Evolutionary conservation across 768 basidiomycete species (phyloP), one percentile per base, ranked within the genome.

Genomic region (Kwoniella europaea): DNA sequence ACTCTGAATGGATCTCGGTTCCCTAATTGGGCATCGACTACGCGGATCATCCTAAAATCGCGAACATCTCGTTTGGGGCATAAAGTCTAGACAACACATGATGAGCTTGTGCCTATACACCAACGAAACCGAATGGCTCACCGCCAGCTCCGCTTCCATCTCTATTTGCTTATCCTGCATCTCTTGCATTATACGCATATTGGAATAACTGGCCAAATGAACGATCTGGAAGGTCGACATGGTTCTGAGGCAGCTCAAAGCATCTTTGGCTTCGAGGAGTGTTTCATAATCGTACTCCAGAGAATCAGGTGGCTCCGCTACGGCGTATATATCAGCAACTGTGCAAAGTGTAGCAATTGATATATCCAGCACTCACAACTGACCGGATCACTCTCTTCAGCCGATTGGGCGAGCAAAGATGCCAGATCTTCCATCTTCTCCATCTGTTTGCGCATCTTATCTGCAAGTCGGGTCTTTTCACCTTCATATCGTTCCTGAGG

Each of bases 61-160:
- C 90, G 88, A 13, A 93, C 89, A 24, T 91, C 84, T 6, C 94
- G 89, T 2, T 89, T 86, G 3, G 94, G 93, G 76, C 90, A 94
- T 82, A 84, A 89, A 90, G 78, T 27, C 72, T 73, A 29, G 52
- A 35, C 20, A 35, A 27, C 27, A 58, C 57, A 24, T 35, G 35
- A 46, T 18, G 43, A 52, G 42, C 58, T 35, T 12, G 65, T 27
- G 35, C 44, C 63, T 22, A 7, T 52, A 52, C 42, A 27, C 6
- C 4, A 35, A 41, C 1, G 13, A 0, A 52, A 13, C 22, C 52
- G 1, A 29, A 13, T 6, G 16, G 81, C 87, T 59, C 76, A 93
- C 94, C 81, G 88, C 85, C 7, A 97, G 85, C 73, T 94, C 92
- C 62, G 86, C 85, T 71, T 91, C 90, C 43, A 94, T 88, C 61